A percentile compares a stretch with the other conserved stretches of the same genome.
These are phyloP conservation scores for Drechmeria coniospora DNA, from an alignment of 2,329 filamentous ascomycete genomes.

Conservation along the genomic window DNA sequence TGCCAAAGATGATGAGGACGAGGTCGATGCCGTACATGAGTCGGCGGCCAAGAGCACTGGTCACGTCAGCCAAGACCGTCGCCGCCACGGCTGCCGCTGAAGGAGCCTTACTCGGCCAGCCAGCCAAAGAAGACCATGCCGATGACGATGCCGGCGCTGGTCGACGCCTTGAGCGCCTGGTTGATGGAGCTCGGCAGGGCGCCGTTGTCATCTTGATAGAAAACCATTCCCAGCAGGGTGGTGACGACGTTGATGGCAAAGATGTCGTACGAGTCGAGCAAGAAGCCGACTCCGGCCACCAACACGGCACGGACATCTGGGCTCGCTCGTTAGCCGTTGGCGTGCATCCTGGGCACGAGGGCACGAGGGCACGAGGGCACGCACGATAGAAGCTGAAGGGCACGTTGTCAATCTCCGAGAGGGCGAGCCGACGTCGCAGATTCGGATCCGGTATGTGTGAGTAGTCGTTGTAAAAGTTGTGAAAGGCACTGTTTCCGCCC, in stretches of 20 bases:
- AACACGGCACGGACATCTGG: constrained; percentile 52
- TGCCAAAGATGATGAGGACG: constrained; percentile 55
- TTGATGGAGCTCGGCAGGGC: constrained; percentile 48
- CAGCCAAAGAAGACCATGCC: constrained; percentile 66
- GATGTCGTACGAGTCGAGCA: constrained; percentile 68
- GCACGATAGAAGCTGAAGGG: constrained; percentile 56
- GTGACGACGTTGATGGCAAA: constrained; percentile 68
- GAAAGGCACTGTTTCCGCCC: constrained; percentile 54
- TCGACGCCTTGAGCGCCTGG: constrained; percentile 68
- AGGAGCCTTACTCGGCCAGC: constrained; percentile 45
- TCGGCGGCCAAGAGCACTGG: constrained; percentile 50
- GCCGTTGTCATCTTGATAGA: constrained; percentile 34
- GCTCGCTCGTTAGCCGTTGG: not conserved
- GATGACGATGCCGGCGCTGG: constrained; percentile 62
- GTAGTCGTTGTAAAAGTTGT: constrained; percentile 60
- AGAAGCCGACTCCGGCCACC: constrained; percentile 71
- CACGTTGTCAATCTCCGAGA: constrained; percentile 68
- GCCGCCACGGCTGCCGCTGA: not conserved
- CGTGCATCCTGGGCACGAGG: not conserved
- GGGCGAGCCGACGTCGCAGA: constrained; percentile 56
- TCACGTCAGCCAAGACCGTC: not conserved
- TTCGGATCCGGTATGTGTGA: constrained; percentile 57
- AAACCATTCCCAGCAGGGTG: constrained; percentile 59
- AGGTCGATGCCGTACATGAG: constrained; percentile 73
- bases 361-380: constrained; percentile 6